Evolutionary conservation across 2,329 filamentous ascomycete species (phyloP), one percentile per base, ranked within the genome.

Genomic region (Trichoderma semiorbis): DNA sequence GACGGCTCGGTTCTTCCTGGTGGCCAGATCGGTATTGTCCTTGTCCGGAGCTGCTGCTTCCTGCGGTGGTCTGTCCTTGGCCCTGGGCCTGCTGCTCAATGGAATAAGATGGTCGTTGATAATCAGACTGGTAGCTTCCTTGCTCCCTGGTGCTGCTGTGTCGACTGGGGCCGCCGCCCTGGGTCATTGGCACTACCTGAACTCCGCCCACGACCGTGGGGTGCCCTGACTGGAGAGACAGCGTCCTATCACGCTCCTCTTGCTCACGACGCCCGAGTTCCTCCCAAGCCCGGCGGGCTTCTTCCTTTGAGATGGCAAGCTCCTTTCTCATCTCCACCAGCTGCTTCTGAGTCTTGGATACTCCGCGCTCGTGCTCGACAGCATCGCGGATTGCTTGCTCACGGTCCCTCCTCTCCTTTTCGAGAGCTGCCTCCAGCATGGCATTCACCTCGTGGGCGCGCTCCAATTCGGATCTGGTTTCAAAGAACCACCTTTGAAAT

Each of bases 401-500:
- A 72, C 91, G 88, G 58, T 88, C 89, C 73, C 89, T 88, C 68
- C 93, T 88, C 81, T 98, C 95, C 50, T 90, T 87, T 58, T 91
- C 87, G n/a, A 98, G 83, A 53, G 90, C 88, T 39, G 87, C 85
- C 78, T 97, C 91, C n/a, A 97, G 83, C 78, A 95, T 89, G 3
- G 90, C 94, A 71, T 94, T 93, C 47, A 92, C 86, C 81, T 98
- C 96, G 75, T 93, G 92, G 64, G 91, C 88, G 32, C 92, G 90
- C 83, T 98, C 96, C 75, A 97, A 90, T 75, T 98, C 95, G 36
- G 91, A 88, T 66, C 95, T 88, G 8, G 95, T 97, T 80, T 99
- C 96, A 76, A 97, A 97, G 83, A 98, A 98, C 96, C 96, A 99
- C 65, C 96, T 89, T 82, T 99, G 96, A 77, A 99, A 99, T 80